These are phyloP conservation scores for Rhizopogon rudus DNA, from an alignment of 768 basidiomycete species.

Conservation along the genomic window DNA sequence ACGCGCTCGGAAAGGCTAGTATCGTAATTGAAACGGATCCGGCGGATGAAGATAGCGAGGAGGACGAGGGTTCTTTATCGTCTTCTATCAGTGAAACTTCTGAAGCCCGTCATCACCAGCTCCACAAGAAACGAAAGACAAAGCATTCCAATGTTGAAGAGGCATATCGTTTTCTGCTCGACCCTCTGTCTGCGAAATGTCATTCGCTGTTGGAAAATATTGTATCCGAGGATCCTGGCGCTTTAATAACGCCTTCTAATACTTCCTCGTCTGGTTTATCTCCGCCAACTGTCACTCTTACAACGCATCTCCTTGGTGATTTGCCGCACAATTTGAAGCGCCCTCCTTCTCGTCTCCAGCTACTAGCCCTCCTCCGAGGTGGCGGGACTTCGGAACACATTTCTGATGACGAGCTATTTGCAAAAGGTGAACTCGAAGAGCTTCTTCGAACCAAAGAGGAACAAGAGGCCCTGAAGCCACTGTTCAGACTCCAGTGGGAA, in stretches of 20 bases:
- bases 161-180: conserved; percentile 52
- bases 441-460: conserved; percentile 53
- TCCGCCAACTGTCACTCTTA: conserved; percentile 49
- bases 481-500: conserved; percentile 34
- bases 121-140: conserved; percentile 28
- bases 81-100: background rate
- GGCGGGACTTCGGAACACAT: conserved; percentile 47
- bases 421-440: conserved; percentile 60
- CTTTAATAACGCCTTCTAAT: conserved; percentile 5
- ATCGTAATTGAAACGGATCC: conserved; percentile 34
- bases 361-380: conserved; percentile 54
- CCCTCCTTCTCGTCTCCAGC: conserved; percentile 61
- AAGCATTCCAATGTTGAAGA: conserved; percentile 31
- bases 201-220: background rate
- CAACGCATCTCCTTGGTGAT: conserved; percentile 32
- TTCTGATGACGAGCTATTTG: conserved; percentile 68
- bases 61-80: conserved; percentile 14
- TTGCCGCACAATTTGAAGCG: conserved; percentile 15
- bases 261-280: conserved; percentile 16
- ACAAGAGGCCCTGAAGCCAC: conserved; percentile 33
- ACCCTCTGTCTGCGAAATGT: conserved; percentile 37
- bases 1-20: conserved; percentile 28
- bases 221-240: background rate
- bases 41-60: conserved; percentile 25
- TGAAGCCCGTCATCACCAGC: conserved; percentile 1